Evolutionary conservation across 2,329 filamentous ascomycete genomes (phyloP).

Genomic region (Verticillium dahliae): DNA sequence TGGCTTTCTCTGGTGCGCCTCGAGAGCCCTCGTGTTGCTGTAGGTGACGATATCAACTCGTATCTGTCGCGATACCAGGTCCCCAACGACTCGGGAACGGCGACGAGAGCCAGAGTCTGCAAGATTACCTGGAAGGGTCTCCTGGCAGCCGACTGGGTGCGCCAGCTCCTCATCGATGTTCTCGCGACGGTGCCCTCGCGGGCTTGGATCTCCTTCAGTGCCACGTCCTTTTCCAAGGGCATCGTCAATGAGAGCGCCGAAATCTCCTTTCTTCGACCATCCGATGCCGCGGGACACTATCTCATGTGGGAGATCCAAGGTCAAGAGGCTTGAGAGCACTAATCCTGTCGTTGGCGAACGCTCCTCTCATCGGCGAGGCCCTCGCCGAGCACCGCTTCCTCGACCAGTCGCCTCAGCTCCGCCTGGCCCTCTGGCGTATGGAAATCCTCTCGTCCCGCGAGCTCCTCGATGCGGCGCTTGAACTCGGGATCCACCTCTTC

Average conservation of each 20-base stretch:
- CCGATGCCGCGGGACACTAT: constrained; percentile 43
- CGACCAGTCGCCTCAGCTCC: constrained; percentile 70
- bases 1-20: constrained; percentile 67
- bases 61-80: constrained; percentile 63
- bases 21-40: constrained; percentile 54
- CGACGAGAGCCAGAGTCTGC: constrained; percentile 28
- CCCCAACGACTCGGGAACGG: constrained; percentile 31
- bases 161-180: constrained; percentile 37
- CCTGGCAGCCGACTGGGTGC: constrained; percentile 45
- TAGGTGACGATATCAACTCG: constrained; percentile 55
- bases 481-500: constrained; percentile 75
- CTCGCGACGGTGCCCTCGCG: constrained; percentile 34
- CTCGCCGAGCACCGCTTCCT: constrained; percentile 69
- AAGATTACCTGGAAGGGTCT: constrained; percentile 56
- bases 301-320: constrained; percentile 53
- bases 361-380: constrained; percentile 57
- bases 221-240: constrained; percentile 42
- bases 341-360: constrained; percentile 56
- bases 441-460: constrained; percentile 80
- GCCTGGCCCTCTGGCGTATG: constrained; percentile 73
- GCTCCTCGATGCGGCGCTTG: constrained; percentile 76
- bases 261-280: constrained; percentile 46
- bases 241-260: constrained; percentile 39
- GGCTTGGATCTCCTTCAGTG: constrained; percentile 50
- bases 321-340: constrained; percentile 30